A percentile compares a stretch with the other conserved stretches of the same genome.
Evolutionary conservation across 129 eudicot genomes (phyloP).

Genomic region (Helichrysum umbraculigerum): DNA sequence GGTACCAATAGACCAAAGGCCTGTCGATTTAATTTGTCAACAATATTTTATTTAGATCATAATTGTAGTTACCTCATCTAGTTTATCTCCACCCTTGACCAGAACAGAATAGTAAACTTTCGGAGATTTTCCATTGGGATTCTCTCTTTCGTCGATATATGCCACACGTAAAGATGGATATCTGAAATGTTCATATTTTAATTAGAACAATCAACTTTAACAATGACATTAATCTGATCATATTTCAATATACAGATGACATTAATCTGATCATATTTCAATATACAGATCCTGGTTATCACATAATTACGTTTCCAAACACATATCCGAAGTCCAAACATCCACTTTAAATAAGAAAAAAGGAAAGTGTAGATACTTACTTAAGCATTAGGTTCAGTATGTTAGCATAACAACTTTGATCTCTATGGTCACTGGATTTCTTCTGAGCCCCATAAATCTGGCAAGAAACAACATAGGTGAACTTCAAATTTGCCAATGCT

Average conservation of each 20-base stretch:
- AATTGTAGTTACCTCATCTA: constrained; percentile 75
- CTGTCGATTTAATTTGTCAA: not conserved
- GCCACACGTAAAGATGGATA: constrained; percentile 97
- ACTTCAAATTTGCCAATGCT: constrained; percentile 90
- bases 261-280: too few relatives aligned
- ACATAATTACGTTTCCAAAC: not conserved
- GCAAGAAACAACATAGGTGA: constrained; percentile 98
- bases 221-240: not conserved
- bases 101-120: constrained; percentile 92
- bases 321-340: not conserved
- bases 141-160: constrained; percentile 90
- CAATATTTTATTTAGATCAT: constrained; percentile 5
- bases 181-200: constrained; percentile 40
- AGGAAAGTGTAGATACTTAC: constrained; percentile 41
- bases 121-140: constrained; percentile 49
- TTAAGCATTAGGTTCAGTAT: constrained; percentile 82
- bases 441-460: constrained; percentile 95
- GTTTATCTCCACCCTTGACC: constrained; percentile 90
- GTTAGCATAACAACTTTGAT: constrained; percentile 72
- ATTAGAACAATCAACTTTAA: not conserved
- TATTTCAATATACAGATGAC: too few relatives aligned
- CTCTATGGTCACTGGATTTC: constrained; percentile 68
- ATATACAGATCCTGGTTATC: too few relatives aligned
- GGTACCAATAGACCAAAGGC: not conserved
- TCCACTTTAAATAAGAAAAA: not conserved